phyloP scores from a whole-genome alignment of 2,329 filamentous ascomycete species.

The Colletotrichum filicis region DNA sequence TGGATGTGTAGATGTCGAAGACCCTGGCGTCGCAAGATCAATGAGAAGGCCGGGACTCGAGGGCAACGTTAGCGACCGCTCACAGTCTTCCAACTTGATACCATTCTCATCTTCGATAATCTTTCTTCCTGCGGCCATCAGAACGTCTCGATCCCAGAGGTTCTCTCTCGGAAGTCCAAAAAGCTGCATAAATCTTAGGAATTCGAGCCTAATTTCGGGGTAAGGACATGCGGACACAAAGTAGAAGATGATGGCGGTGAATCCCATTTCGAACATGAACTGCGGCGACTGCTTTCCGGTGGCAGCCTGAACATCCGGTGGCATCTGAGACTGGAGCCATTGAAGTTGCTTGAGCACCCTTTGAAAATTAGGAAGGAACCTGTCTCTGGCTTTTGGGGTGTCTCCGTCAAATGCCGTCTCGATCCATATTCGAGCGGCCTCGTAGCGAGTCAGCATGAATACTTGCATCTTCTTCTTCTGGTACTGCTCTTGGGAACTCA shows the following conservation, averaged over 20 bases:
- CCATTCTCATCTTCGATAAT: slow-evolving; percentile 2
- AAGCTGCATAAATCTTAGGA: background rate
- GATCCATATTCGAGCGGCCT: background rate
- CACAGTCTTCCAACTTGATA: background rate
- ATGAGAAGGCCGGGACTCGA: too few relatives aligned
- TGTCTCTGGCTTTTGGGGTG: background rate
- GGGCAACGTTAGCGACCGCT: too few relatives aligned
- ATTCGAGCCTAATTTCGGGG: background rate
- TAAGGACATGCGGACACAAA: background rate
- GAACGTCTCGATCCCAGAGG: background rate
- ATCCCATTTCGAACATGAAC: slow-evolving; percentile 7
- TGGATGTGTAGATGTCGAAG: too few relatives aligned
- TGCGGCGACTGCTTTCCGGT: background rate
- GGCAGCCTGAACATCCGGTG: background rate
- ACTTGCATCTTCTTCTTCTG: background rate
- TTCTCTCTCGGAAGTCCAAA: slow-evolving; percentile 4
- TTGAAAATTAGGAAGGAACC: too few relatives aligned
- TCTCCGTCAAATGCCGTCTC: background rate
- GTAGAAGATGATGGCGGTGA: background rate
- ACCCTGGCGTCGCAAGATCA: too few relatives aligned
- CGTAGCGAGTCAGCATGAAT: background rate
- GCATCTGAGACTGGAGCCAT: too few relatives aligned
- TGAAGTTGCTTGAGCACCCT: too few relatives aligned
- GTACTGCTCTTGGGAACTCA: background rate
- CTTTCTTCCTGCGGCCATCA: background rate